Percentiles rank a stretch among this genome's conserved stretches.
Evolutionary conservation across 2,329 filamentous ascomycete genomes (phyloP).

Genomic region (Aspergillus neotritici): DNA sequence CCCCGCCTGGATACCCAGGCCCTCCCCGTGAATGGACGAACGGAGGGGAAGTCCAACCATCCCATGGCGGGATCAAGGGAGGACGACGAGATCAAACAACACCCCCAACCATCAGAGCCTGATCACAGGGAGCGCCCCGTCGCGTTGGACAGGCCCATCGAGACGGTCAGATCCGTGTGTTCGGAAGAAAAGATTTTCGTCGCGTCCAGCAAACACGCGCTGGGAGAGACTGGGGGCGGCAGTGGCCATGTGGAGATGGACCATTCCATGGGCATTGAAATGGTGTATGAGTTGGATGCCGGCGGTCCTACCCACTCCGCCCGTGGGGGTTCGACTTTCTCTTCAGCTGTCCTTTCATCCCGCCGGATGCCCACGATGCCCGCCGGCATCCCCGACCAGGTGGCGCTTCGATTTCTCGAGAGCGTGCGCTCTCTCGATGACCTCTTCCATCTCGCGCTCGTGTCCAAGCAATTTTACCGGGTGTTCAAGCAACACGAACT

Average conservation of each 20-base stretch:
- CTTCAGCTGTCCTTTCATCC: no score
- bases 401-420: constrained; percentile 49
- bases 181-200: constrained; percentile 24
- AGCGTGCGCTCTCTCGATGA: constrained; percentile 48
- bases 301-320: constrained; percentile 13
- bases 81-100: background rate
- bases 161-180: background rate
- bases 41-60: background rate
- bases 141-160: no score
- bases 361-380: constrained; percentile 29
- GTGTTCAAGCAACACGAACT: constrained; percentile 56
- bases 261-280: constrained; percentile 16
- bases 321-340: constrained; percentile 1
- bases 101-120: background rate
- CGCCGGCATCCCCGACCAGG: constrained; percentile 41
- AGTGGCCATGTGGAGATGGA: constrained; percentile 18
- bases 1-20: constrained; percentile 23
- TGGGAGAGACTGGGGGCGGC: constrained; percentile 10
- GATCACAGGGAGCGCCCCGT: no score
- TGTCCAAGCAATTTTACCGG: constrained; percentile 53
- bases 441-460: constrained; percentile 49
- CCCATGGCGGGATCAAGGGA: constrained; percentile 1
- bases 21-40: background rate
- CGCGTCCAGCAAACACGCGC: constrained; percentile 11
- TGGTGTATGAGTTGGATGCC: constrained; percentile 32